Base-by-base conservation (phyloP, 495 filamentous ascomycete species). In the Penicillium salamii region DNA sequence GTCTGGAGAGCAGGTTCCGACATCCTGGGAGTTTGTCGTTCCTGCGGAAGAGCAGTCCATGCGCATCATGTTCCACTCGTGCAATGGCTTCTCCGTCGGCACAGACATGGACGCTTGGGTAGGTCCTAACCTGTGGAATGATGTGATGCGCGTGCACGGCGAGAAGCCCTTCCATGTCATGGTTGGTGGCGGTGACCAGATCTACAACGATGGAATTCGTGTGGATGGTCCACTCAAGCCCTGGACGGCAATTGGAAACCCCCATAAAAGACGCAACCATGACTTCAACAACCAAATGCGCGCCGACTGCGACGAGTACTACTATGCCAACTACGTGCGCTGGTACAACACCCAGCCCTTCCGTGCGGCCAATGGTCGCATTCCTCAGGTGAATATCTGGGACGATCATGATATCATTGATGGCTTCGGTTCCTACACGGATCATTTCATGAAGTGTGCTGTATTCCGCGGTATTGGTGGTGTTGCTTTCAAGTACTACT, bases 21-120 rank as follows among this genome's bases (percentile, higher is more conserved):
- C 66, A 5, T 61, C 69, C 15, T 74, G 71, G 69, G 58, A 65
- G 49, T 95, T 96, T 66, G 86, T 78, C 42, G 79, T 95, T 13
- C 92, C 92, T 2, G 87, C 89, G 3, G 71, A 74, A 40, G 70
- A 81, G 21, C 84, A 96, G 67, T 91, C 87, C 18, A 96, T 97
- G 91, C 83, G 91, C 53, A 87, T 96, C 50, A 89, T 96, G 78
- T 96, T 97, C 70, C 86, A 95, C 70, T 95, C 89, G 21, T 96
- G 91, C 71, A 97, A 96, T 71, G 92, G 92, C 40, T 96, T 97
- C 69, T 92, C 88, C 34, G 89, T 96, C 20, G 91, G 90, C 38
- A 96, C 90, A 6, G 87, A 96, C 63, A 85, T 91, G 69, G 79
- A 89, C 2, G 86, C 83, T 29, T 96, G 84, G 82, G 81, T 83